phyloP scores from a whole-genome alignment of 306 rosid genomes.

The Trifolium fragiferum region DNA sequence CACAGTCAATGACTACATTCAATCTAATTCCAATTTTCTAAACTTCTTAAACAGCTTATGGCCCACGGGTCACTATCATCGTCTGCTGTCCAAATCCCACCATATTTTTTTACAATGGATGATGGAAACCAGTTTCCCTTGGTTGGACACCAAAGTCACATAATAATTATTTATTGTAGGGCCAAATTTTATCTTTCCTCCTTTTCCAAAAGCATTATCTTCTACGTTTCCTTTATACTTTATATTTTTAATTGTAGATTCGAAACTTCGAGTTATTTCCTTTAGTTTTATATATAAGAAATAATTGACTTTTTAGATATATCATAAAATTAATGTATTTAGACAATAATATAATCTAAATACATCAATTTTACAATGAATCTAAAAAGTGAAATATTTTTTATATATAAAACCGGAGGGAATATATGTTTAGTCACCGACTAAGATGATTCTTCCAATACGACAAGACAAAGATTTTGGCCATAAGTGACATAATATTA shows the following conservation, averaged over 20 bases:
- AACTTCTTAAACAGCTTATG: too few relatives aligned
- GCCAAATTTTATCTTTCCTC: conserved; percentile 1
- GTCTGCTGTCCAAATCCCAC: background rate
- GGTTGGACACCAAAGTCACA: conserved; percentile 36
- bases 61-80: conserved; percentile 2
- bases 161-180: too few relatives aligned
- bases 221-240: background rate
- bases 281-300: too few relatives aligned
- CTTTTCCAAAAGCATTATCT: background rate
- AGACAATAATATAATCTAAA: too few relatives aligned
- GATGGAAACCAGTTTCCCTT: conserved; percentile 36
- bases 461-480: background rate
- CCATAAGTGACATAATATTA: background rate
- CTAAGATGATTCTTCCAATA: conserved; percentile 18
- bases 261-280: too few relatives aligned
- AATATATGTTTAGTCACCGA: background rate
- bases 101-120: conserved; percentile 35
- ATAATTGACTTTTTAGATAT: too few relatives aligned
- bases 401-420: too few relatives aligned
- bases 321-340: too few relatives aligned
- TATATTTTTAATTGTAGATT: background rate
- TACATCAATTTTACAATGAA: too few relatives aligned
- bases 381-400: too few relatives aligned
- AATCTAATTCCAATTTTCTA: too few relatives aligned
- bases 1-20: too few relatives aligned